Conservation (phyloP, 176 grass and related monocot species). For the Oryza rufipogon region DNA sequence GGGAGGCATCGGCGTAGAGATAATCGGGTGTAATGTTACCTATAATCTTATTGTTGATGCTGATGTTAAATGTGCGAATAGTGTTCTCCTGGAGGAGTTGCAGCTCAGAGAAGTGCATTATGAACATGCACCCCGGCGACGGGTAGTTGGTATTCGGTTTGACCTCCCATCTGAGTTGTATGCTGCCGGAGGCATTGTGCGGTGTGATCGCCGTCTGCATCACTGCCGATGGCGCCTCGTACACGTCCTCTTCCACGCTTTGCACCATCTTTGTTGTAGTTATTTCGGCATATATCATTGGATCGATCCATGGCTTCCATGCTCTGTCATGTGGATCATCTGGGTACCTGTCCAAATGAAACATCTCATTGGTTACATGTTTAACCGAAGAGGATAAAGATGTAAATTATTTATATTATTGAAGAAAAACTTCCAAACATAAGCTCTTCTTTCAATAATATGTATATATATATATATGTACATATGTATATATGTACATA, state of each 20-base stretch:
- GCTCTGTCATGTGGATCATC: constrained; percentile 38
- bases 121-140: not conserved
- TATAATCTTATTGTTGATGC: not conserved
- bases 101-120: constrained; percentile 37
- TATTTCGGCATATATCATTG: not conserved
- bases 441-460: too few species aligned
- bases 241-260: fast-evolving
- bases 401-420: too few species aligned
- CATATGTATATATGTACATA: too few species aligned
- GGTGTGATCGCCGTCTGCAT: constrained; percentile 54
- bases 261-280: not conserved
- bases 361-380: too few species aligned
- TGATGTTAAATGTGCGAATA: not conserved
- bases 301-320: not conserved
- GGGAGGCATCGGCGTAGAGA: not conserved
- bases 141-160: not conserved
- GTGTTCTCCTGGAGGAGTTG: not conserved
- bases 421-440: too few species aligned
- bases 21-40: not conserved
- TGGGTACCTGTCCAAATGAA: constrained; percentile 39
- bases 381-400: too few species aligned
- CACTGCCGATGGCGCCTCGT: constrained; percentile 45
- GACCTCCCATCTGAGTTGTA: not conserved
- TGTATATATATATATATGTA: too few species aligned
- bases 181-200: not conserved